Base-by-base conservation (phyloP, 805 yeast species). In the Yamadazyma tumulicola region DNA sequence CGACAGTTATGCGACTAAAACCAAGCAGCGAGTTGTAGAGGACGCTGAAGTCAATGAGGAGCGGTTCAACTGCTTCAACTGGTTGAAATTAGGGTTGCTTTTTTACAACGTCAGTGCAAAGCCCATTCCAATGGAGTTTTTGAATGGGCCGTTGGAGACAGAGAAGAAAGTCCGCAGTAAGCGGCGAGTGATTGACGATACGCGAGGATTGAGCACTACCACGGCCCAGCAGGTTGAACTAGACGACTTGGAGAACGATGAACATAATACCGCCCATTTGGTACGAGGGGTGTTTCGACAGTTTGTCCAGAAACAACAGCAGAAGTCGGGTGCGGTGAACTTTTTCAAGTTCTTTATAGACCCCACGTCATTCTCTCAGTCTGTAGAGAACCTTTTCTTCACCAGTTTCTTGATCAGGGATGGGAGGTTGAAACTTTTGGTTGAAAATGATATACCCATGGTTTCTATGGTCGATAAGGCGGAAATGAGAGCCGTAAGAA, bases 361-460 rank as follows among this genome's bases (percentile, higher is more conserved):
- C 52, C 96, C 96, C 1, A 42, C 60, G 11, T 81, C 91, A 5
- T 89, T 81, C 56, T 67, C 83, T 1, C 88, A 81, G 52, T 74
- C 88, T 1, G 79, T 89, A 2, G 97, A 91, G 54, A 87, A 86
- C 51, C 59, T 91, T 48, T 89, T 89, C 49, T 85, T 80, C 49
- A 72, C 85, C 0, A 83, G 95, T 52, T 88, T 89, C 49, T 60
- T 91, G 29, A 75, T 87, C 2, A 75, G 80, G 47, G 94, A 85
- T 48, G 88, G 85, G 0, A 75, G 67, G 45, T 56, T 87, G 22
- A 59, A 64, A 16, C 46, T 87, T 15, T 75, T 51, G 23, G 36
- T 67, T n/a, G 63, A 61, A 3, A 22, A 36, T 18, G 37, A 37
- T 11, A 67, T 52, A 14, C 72, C 72, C 0, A 64, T 61, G 37